Base-by-base conservation (phyloP, 345 rosid species). In the Brassica juncea region DNA sequence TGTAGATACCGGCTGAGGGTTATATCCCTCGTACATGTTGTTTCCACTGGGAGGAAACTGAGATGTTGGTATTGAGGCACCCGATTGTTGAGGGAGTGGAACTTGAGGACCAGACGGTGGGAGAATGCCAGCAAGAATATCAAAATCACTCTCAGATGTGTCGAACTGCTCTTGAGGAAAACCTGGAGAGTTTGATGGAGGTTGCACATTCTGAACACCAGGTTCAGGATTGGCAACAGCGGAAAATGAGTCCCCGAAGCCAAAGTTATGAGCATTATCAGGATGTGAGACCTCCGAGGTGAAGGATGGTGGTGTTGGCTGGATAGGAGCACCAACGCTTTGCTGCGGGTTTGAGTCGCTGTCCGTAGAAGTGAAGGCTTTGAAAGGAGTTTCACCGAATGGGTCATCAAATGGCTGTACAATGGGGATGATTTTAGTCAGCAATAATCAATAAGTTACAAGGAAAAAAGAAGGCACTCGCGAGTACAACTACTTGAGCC, bases 321-420 rank as follows among this genome's bases (percentile, higher is more conserved):
- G 88, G 81, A 76, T 78, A 77, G 89, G 44, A 65, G 86, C 74
- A 11, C 77, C 79, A 32, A 88, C 79, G 58, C 55, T 72, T 15
- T 83, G 89, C 19, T 69, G 87, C 28, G 85, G 90, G 73, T 32
- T 76, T 31, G 87, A 66, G 65, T 82, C 66, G 34, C 72, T 63
- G 42, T 85, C 87, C 0, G 70, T 27, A 25, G 98, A 84, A 72
- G 90, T 81, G 57, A 80, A 67, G 76, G 98, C 98, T 85, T 85
- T 90, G 82, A 96, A 96, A 73, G 99, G 97, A 82, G 91, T 65
- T n/a, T 90, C 98, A 10, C 97, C 98, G 85, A 96, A 96, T 68
- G 99, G 97, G 85, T 96, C 92, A 19, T 88, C 93, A 88, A 90
- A 96, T 72, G 88, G n/a, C 99, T 96, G 91, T 82, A 87, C 31